phyloP scores from a whole-genome alignment of 2,329 filamentous ascomycete genomes.

The Drechslerella coelobrocha region DNA sequence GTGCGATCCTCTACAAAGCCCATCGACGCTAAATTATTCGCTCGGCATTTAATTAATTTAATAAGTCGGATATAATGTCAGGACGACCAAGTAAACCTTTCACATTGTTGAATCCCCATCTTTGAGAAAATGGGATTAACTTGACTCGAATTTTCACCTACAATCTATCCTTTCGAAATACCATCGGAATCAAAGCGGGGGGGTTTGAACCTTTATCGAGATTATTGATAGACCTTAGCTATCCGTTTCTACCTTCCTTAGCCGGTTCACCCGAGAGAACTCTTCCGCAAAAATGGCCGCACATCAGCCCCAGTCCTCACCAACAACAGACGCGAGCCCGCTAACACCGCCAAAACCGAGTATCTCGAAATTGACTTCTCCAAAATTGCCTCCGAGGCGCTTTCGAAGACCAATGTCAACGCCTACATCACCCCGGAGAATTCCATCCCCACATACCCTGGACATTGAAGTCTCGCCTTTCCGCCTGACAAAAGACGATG shows the following conservation, averaged over 20 bases:
- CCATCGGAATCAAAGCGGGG: not conserved
- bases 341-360: constrained; percentile 17
- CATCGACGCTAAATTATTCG: not conserved
- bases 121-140: no score
- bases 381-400: constrained; percentile 22
- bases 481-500: constrained; percentile 30
- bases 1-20: not conserved
- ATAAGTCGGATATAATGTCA: no score
- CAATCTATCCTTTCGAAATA: no score
- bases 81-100: no score
- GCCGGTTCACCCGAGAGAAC: not conserved
- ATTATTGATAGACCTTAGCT: not conserved
- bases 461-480: constrained; percentile 35
- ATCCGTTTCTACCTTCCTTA: not conserved
- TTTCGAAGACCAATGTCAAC: not conserved
- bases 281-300: not conserved
- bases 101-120: no score
- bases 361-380: constrained; percentile 3
- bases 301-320: constrained; percentile 4
- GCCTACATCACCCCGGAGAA: not conserved
- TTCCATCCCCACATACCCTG: constrained; percentile 11
- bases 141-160: no score
- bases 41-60: not conserved
- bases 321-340: constrained; percentile 10
- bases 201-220: no score